Evolutionary conservation across 371 early-diverging fungal genomes (phyloP), one percentile per base, ranked within the genome.

Genomic region (Mortierella polycephala): DNA sequence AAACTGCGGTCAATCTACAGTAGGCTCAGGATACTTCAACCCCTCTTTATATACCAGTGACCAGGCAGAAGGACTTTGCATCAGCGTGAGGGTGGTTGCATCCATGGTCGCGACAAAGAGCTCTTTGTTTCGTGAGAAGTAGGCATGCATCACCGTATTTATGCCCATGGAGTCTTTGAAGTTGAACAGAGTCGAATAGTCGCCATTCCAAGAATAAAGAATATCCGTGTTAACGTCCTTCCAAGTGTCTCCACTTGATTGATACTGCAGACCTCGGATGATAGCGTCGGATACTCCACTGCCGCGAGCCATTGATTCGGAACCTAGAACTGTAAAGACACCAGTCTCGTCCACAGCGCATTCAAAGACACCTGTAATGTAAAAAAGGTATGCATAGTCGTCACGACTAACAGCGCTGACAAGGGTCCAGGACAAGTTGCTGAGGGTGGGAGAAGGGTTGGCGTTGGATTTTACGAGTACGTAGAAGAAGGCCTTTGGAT

Each of bases 131-230:
- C 30, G 30, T 30, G 30, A 30, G 30, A 30, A 30, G 30, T 30
- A 30, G 30, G n/a, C 51, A 51, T 51, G 51, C 51, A 51, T 51
- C 51, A 51, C 16, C 5, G 51, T 51, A n/a, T 51, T n/a, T 14
- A 16, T 51, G 51, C 51, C 51, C 21, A 18, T 6, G n/a, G 11
- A 9, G 51, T 51, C 51, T 51, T 51, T 11, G 51, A 16, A 51
- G n/a, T 51, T 51, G 51, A 51, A 51, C n/a, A 51, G 51, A 16
- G n/a, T 51, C 16, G 8, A 16, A n/a, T 1, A 9, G 51, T 16
- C 8, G 1, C 51, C 51, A 51, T n/a, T 16, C 1, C 20, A 18
- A 51, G n/a, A 18, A 9, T 10, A n/a, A 9, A n/a, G 51, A 14
- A 51, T 30, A 4, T 4, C 4, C 4, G 5, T 51, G 11, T 16